Percentiles rank a stretch among this genome's conserved stretches.
phyloP scores from a whole-genome alignment of 2,329 filamentous ascomycete genomes.

The Coccinonectria pachysandricola region DNA sequence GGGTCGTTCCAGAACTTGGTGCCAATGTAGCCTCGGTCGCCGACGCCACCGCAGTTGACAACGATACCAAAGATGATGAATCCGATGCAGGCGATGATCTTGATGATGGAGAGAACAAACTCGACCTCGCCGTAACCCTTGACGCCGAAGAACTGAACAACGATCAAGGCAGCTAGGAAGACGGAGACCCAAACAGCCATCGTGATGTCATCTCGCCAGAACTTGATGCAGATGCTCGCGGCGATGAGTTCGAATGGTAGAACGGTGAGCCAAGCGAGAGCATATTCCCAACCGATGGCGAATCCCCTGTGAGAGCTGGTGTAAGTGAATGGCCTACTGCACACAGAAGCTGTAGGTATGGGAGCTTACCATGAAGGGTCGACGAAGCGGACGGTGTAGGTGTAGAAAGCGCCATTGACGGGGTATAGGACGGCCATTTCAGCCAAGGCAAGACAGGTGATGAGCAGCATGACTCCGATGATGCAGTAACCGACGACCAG shows the following conservation, averaged over 20 bases:
- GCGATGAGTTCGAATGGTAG: slow-evolving; percentile 80
- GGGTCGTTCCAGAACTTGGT: slow-evolving; percentile 66
- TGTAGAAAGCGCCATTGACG: slow-evolving; percentile 83
- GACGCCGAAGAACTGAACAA: slow-evolving; percentile 81
- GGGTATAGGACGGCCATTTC: slow-evolving; percentile 88
- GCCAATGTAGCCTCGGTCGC: slow-evolving; percentile 66
- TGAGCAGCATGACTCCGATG: slow-evolving; percentile 79
- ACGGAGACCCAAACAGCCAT: slow-evolving; percentile 72
- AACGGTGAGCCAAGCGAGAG: slow-evolving; percentile 76
- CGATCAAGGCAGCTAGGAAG: slow-evolving; percentile 65
- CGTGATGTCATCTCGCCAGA: slow-evolving; percentile 58
- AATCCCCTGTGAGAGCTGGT: slow-evolving; percentile 62
- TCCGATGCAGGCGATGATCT: slow-evolving; percentile 57
- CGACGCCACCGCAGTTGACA: slow-evolving; percentile 72
- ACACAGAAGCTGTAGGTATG: too few species aligned
- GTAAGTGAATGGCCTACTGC: too few species aligned
- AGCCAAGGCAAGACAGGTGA: slow-evolving; percentile 81
- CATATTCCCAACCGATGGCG: slow-evolving; percentile 94
- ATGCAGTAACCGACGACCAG: slow-evolving; percentile 70
- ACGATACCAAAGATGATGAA: slow-evolving; percentile 71
- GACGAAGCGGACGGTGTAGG: slow-evolving; percentile 83
- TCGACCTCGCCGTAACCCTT: slow-evolving; percentile 84
- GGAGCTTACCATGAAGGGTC: slow-evolving; percentile 62
- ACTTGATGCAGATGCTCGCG: slow-evolving; percentile 72
- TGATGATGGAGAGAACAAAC: slow-evolving; percentile 77